Percentiles rank a stretch among this genome's conserved stretches.
Evolutionary conservation across 140 eudicot species (phyloP).

Genomic region (Stevia rebaudiana): DNA sequence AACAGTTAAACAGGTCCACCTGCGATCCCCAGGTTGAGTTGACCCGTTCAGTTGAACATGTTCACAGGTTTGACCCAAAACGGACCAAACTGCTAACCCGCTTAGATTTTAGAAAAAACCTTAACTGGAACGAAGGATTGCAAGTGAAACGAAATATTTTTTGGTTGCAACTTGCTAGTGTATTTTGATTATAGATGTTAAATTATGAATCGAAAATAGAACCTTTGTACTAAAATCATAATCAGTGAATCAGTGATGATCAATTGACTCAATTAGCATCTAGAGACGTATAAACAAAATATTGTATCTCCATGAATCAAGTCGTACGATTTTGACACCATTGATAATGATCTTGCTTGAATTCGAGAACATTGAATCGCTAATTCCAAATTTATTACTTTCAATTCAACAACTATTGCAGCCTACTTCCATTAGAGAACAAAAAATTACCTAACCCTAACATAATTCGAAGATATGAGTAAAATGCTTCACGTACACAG

Average conservation of each 20-base stretch:
- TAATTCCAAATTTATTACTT: background rate
- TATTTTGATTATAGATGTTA: background rate
- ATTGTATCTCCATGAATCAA: slow-evolving; percentile 2
- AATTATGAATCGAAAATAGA: background rate
- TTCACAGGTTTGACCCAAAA: background rate
- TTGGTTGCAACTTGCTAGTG: background rate
- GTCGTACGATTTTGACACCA: slow-evolving; percentile 20
- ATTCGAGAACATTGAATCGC: background rate
- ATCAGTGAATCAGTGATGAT: background rate
- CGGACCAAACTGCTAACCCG: background rate
- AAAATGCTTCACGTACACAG: too few relatives aligned
- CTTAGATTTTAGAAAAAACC: too few relatives aligned
- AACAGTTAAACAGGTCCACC: background rate
- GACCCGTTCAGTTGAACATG: background rate
- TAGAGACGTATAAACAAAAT: background rate
- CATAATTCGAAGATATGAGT: background rate
- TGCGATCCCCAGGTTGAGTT: too few relatives aligned
- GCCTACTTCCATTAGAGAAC: slow-evolving; percentile 3
- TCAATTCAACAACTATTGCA: background rate
- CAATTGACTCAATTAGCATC: background rate
- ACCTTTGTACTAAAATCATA: background rate
- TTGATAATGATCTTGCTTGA: background rate
- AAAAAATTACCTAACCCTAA: slow-evolving; percentile 13
- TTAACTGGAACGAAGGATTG: background rate
- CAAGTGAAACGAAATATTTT: background rate